These are phyloP conservation scores for Zygosaccharomyces sapae DNA, from an alignment of 1,139 yeast genomes.

Conservation along the genomic window DNA sequence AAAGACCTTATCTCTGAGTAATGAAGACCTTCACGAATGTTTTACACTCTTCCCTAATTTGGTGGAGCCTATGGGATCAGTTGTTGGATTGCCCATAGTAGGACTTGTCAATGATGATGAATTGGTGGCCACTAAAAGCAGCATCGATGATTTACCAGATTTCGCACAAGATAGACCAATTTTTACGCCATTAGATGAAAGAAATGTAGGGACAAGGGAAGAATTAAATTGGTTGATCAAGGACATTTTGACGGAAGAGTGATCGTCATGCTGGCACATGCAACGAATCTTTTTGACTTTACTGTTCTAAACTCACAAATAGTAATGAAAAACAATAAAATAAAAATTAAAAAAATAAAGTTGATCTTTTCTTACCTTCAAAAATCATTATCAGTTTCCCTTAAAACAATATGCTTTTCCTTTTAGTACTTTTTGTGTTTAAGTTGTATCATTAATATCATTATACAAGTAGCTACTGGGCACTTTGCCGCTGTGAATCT, in stretches of 20 bases:
- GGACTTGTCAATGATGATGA: slow-evolving; percentile 57
- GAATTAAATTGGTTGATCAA: slow-evolving; percentile 70
- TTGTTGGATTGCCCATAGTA: slow-evolving; percentile 48
- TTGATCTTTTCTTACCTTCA: slow-evolving; percentile 1
- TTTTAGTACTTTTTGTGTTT: not conserved
- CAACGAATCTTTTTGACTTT: not conserved
- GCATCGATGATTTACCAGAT: slow-evolving; percentile 39
- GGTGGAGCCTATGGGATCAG: slow-evolving; percentile 63
- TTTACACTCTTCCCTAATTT: slow-evolving; percentile 61
- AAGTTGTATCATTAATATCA: slow-evolving; percentile 5
- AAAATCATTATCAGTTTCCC: not conserved
- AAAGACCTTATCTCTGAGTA: slow-evolving; percentile 45
- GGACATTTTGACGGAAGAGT: slow-evolving; percentile 43
- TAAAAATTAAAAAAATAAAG: not conserved
- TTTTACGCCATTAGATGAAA: slow-evolving; percentile 33
- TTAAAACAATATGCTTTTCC: not conserved
- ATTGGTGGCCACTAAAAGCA: slow-evolving; percentile 40
- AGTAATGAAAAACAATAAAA: not conserved
- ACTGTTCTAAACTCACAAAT: not conserved
- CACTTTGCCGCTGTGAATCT: too few species aligned
- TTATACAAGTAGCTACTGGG: not conserved
- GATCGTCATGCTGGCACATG: slow-evolving; percentile 8
- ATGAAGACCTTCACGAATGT: slow-evolving; percentile 64
- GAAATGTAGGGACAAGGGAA: slow-evolving; percentile 57
- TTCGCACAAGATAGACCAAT: slow-evolving; percentile 32